Evolutionary conservation across 2,329 filamentous ascomycete genomes (phyloP), one percentile per base, ranked within the genome.

Genomic region (Dactylellina sp.): DNA sequence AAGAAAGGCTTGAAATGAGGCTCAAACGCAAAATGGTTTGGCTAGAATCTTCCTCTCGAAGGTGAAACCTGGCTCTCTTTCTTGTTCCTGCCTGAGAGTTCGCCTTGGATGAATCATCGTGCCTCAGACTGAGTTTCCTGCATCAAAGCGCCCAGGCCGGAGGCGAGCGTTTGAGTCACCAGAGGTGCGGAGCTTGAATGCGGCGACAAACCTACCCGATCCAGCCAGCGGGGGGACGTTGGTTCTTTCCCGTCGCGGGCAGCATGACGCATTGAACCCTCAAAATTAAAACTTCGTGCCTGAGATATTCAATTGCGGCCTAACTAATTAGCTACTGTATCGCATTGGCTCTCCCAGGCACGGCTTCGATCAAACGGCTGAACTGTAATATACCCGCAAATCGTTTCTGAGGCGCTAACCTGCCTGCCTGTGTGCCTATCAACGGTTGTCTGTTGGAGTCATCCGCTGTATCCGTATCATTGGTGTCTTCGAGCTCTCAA

Each of bases 81-180:
- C 20, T 25, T 37, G 14, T 44, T 28, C 46, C 47, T 39, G 70
- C 70, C 70, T 74, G 56, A 16, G 47, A 25, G 35, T 61, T 46
- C 42, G 70, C 70, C 70, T 74, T 66, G 70, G 35, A 66, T 74
- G 70, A 74, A 61, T 74, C 70, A 74, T 66, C 25, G 24, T 66
- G 70, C 47, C 55, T 66, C 66, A 49, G 20, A 46, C 40, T 65
- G 60, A 61, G n/a, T n/a, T n/a, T n/a, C n/a, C 22, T 20, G 50
- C 18, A 40, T 14, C 57, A 18, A 16, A n/a, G 40, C 2, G 35
- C 22, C 22, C n/a, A n/a, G n/a, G n/a, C 24, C 25, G 24, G 44
- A 52, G 9, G 12, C 49, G 28, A 35, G 66, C 39, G 65, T 64
- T 72, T n/a, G 68, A 64, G 39, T 65, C 66, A 71, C 47, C 25